These are phyloP conservation scores for Yarrowia keelungensis DNA, from an alignment of 805 yeast genomes.

Conservation along the genomic window DNA sequence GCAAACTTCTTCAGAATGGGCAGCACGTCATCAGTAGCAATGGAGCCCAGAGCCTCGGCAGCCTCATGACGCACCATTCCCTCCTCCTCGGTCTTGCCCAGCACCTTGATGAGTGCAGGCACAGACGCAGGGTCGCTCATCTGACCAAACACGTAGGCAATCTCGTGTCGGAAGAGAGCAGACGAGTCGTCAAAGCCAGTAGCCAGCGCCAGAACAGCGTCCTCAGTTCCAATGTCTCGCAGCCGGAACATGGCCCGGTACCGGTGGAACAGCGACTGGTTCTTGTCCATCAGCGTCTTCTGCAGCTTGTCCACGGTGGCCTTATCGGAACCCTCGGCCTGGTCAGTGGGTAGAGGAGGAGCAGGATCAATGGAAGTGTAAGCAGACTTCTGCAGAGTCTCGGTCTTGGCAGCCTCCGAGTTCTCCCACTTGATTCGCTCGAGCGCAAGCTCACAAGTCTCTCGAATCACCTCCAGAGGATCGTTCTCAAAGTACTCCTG, in stretches of 20 bases:
- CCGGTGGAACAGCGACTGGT: conserved; percentile 83
- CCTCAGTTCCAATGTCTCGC: conserved; percentile 92
- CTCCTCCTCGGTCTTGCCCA: conserved; percentile 79
- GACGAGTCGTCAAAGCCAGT: conserved; percentile 88
- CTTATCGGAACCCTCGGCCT: conserved; percentile 57
- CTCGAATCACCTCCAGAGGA: conserved; percentile 86
- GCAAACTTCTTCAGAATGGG: conserved; percentile 84
- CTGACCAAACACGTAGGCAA: conserved; percentile 98
- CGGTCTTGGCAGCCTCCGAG: conserved; percentile 68
- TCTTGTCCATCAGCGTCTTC: conserved; percentile 74
- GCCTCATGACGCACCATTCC: conserved; percentile 99
- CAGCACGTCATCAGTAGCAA: conserved; percentile 93
- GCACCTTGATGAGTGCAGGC: conserved; percentile 82
- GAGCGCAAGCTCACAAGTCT: conserved; percentile 97
- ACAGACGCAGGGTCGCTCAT: conserved; percentile 91
- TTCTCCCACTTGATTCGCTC: conserved; percentile 94
- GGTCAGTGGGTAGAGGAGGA: conserved; percentile 81
- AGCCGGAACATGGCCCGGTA: conserved; percentile 98
- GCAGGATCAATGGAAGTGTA: conserved; percentile 96
- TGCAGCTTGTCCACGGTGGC: conserved; percentile 64
- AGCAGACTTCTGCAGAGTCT: conserved; percentile 73
- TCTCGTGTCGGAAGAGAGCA: conserved; percentile 95
- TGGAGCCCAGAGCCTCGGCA: conserved; percentile 97
- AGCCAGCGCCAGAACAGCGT: conserved; percentile 91
- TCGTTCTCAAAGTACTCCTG: conserved; percentile 70